A percentile compares a stretch with the other conserved stretches of the same genome.
phyloP scores from a whole-genome alignment of 768 basidiomycete species.

The Lentinus tigrinus region DNA sequence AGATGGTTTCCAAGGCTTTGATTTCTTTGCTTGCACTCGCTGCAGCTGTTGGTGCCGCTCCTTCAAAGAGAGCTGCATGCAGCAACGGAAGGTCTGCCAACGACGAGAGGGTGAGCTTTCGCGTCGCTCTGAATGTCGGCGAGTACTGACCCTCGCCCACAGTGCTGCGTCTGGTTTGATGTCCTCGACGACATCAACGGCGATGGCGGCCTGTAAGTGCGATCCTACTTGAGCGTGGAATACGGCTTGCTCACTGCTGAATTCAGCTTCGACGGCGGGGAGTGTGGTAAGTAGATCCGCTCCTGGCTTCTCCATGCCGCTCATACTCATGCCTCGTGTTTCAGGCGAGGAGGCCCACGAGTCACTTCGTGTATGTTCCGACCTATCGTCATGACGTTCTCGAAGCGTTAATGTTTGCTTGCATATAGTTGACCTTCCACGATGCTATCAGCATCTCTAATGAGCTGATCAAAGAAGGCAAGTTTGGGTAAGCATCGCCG shows the following conservation, averaged over 20 bases:
- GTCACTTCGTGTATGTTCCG: neutral
- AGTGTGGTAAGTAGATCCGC: neutral
- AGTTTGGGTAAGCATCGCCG: neutral
- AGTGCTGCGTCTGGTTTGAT: neutral
- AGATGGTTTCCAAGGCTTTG: neutral
- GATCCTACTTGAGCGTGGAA: too few species aligned
- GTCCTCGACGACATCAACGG: conserved; percentile 18
- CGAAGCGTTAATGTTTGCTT: neutral
- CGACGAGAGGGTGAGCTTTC: neutral
- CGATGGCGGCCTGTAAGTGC: neutral
- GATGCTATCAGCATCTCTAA: neutral
- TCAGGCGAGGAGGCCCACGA: neutral
- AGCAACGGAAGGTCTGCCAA: neutral
- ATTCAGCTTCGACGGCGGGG: neutral
- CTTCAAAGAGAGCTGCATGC: neutral
- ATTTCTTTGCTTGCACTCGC: neutral
- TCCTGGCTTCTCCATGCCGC: neutral
- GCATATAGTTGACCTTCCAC: neutral
- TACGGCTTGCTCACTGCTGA: neutral
- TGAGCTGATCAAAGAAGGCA: neutral
- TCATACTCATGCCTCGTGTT: neutral
- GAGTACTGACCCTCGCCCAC: neutral
- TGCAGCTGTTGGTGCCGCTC: neutral
- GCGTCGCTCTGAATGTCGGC: neutral
- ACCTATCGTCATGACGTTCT: too few species aligned